Evolutionary conservation across 768 basidiomycete species (phyloP), one percentile per base, ranked within the genome.

Genomic region (Podaxis carcinomalis): DNA sequence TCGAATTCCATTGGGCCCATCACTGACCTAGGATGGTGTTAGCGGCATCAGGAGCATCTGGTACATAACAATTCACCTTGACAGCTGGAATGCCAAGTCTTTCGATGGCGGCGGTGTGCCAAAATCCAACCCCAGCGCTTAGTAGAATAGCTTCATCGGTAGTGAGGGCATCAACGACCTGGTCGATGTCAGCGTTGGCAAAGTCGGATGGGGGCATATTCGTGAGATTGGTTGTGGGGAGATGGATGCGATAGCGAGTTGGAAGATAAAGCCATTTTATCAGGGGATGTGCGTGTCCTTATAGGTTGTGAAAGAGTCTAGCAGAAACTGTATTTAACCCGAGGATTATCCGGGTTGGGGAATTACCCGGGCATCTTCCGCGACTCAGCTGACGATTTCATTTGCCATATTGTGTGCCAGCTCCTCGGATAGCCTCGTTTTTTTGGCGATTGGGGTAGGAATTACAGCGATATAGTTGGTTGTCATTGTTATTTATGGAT

Each of bases 1-100:
- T 63, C 90, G 72, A 62, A 80, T 78, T 35, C 89, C 90, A 67
- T 92, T 92, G 0, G 90, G 90, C 1, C 91, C 90, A 76, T 91
- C 89, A 74, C 86, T 88, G 67, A 89, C 85, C 85, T 87, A 51
- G 14, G 46, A n/a, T 25, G 7, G 32, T n/a, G 52, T 19, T 58
- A 19, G 55, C 32, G 16, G n/a, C 42, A 1, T 32, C 5, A 16
- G 16, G 19, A 46, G 11, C 2, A 52, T 27, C 19, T 13, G 16
- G 25, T 5, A 32, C 4, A 4, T 21, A 16, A 13, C 3, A 42
- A 67, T 72, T 28, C 47, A 81, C 86, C 77, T 91, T 90, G 68
- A 92, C 75, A 9, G 87, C 82, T 39, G 90, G 91, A 57, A 93
- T 75, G 1, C 87, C 85, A 1, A 91, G 76, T 6, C 89, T 77